Percentiles rank a stretch among this genome's conserved stretches.
Evolutionary conservation across 179 eudicot species (phyloP).

Genomic region (Camellia oleifera): DNA sequence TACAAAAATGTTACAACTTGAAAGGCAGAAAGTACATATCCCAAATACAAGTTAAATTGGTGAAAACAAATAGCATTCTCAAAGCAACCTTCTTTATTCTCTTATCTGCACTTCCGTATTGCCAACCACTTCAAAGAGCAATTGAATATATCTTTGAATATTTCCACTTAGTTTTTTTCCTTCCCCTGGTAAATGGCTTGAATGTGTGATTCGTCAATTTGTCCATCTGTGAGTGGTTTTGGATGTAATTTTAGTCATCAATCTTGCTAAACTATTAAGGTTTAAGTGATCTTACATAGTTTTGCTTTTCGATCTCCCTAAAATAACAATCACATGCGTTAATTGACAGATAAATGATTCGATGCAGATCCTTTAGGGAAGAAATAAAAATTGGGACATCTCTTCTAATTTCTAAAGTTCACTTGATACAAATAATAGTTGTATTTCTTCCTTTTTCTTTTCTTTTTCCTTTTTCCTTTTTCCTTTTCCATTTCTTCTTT

Average conservation of each 20-base stretch:
- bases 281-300: background rate
- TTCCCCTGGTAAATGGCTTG: background rate
- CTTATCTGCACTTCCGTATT: too few relatives aligned
- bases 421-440: background rate
- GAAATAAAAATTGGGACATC: background rate
- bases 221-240: background rate
- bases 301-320: too few relatives aligned
- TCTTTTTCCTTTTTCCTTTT: background rate
- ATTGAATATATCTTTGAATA: too few relatives aligned
- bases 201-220: background rate
- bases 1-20: too few relatives aligned
- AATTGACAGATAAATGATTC: background rate
- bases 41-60: too few relatives aligned
- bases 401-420: background rate
- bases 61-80: too few relatives aligned
- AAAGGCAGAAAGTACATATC: too few relatives aligned
- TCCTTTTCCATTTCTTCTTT: background rate
- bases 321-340: too few relatives aligned
- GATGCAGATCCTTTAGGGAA: background rate
- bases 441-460: too few relatives aligned
- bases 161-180: too few relatives aligned
- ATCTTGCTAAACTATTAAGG: background rate
- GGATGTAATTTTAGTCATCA: background rate
- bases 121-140: too few relatives aligned
- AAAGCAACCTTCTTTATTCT: too few relatives aligned